phyloP scores from a whole-genome alignment of 2,329 filamentous ascomycete species.

The Tolypocladium capitatum region DNA sequence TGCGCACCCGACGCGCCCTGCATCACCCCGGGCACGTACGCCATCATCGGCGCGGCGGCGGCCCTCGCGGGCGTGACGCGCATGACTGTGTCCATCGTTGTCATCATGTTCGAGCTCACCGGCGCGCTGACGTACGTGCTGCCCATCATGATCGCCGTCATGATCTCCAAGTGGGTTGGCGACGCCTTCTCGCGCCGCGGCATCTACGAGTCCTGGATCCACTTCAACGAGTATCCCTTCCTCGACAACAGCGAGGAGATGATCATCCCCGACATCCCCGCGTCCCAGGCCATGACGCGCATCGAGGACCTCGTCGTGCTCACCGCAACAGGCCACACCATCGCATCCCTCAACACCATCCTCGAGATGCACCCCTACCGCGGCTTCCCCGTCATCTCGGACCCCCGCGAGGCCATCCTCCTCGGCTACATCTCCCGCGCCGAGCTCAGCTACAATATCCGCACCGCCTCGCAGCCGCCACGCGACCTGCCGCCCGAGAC shows the following conservation, averaged over 20 bases:
- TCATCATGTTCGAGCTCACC: conserved; percentile 98
- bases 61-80: conserved; percentile 88
- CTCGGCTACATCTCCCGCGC: conserved; percentile 90
- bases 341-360: conserved; percentile 57
- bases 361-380: conserved; percentile 66
- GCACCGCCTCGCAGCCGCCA: conserved; percentile 37
- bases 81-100: conserved; percentile 96
- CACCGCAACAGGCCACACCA: conserved; percentile 76
- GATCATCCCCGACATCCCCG: conserved; percentile 66
- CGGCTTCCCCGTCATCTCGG: conserved; percentile 81
- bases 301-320: conserved; percentile 84
- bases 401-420: conserved; percentile 62
- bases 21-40: conserved; percentile 89
- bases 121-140: conserved; percentile 92
- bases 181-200: conserved; percentile 86
- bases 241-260: conserved; percentile 84
- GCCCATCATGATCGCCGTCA: conserved; percentile 97
- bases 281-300: conserved; percentile 82
- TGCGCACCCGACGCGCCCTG: conserved; percentile 81
- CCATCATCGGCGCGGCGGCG: conserved; percentile 88
- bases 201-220: conserved; percentile 98
- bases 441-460: conserved; percentile 71
- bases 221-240: conserved; percentile 89
- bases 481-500: conserved; percentile 54
- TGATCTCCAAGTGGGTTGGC: conserved; percentile 96